These are phyloP conservation scores for Apiotrichum veenhuisii DNA, from an alignment of 1,284 basidiomycete species.

Conservation along the genomic window DNA sequence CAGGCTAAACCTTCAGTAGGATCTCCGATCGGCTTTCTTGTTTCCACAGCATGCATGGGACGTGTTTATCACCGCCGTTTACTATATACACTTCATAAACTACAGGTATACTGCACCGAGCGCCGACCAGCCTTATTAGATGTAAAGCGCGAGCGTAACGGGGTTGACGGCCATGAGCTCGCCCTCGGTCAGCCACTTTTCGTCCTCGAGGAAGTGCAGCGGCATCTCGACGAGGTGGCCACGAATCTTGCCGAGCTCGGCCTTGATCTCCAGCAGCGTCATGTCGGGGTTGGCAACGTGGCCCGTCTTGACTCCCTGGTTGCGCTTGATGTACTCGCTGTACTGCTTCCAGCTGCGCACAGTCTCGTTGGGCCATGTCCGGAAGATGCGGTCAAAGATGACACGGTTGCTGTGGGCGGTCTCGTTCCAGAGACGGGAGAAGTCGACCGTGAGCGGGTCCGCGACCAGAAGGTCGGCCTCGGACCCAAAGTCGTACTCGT, in stretches of 20 bases:
- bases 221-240: conserved; percentile 55
- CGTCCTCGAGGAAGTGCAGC: conserved; percentile 36
- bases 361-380: conserved; percentile 66
- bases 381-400: conserved; percentile 56
- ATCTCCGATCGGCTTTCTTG: too few relatives aligned
- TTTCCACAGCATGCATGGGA: too few relatives aligned
- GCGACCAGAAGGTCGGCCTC: conserved; percentile 65
- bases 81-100: neutral
- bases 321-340: conserved; percentile 56
- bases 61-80: too few relatives aligned
- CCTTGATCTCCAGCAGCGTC: conserved; percentile 65
- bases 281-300: conserved; percentile 69
- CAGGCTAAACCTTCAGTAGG: too few relatives aligned
- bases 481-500: conserved; percentile 61
- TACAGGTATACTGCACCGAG: neutral
- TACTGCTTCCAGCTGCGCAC: conserved; percentile 74
- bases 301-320: conserved; percentile 56
- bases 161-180: conserved; percentile 43
- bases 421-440: conserved; percentile 61
- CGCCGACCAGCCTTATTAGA: conserved; percentile 16
- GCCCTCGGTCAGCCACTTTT: conserved; percentile 38
- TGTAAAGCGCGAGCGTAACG: conserved; percentile 40
- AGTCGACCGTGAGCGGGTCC: conserved; percentile 70
- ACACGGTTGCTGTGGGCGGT: conserved; percentile 75
- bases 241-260: conserved; percentile 62